These are phyloP conservation scores for Lasiosphaeris hirsuta DNA, from an alignment of 495 filamentous ascomycete species.

Conservation along the genomic window DNA sequence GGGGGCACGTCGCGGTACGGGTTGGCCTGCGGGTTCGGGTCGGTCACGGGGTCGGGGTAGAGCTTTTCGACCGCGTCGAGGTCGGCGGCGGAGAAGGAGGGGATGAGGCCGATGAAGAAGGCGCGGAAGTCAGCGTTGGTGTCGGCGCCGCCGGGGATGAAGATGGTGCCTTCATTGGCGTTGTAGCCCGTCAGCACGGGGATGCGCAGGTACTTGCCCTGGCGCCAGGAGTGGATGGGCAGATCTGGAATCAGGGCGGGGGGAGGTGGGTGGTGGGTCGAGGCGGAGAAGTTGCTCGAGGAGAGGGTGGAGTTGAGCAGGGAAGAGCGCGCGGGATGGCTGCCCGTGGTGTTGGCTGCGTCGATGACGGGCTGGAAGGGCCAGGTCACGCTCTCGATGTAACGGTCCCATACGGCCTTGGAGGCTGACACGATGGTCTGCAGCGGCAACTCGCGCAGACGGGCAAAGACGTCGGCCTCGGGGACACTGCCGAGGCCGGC, in stretches of 20 bases:
- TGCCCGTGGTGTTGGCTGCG: slow-evolving; percentile 28
- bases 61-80: slow-evolving; percentile 48
- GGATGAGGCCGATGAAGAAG: slow-evolving; percentile 57
- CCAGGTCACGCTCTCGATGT: slow-evolving; percentile 56
- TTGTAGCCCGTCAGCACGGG: slow-evolving; percentile 65
- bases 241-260: slow-evolving; percentile 52
- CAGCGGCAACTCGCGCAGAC: slow-evolving; percentile 49
- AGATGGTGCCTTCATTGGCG: slow-evolving; percentile 61
- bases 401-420: slow-evolving; percentile 49
- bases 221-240: slow-evolving; percentile 54
- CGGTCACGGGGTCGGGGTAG: slow-evolving; percentile 54
- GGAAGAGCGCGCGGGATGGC: background rate
- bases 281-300: background rate
- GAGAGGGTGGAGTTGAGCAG: slow-evolving; percentile 20
- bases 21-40: slow-evolving; percentile 6
- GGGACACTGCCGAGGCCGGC: slow-evolving; percentile 39
- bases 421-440: slow-evolving; percentile 47
- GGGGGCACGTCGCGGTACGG: slow-evolving; percentile 31
- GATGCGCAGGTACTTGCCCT: slow-evolving; percentile 51
- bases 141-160: slow-evolving; percentile 48
- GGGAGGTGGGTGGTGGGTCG: background rate
- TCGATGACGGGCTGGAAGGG: slow-evolving; percentile 69
- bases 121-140: slow-evolving; percentile 46
- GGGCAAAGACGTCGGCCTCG: slow-evolving; percentile 46
- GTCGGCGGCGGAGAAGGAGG: slow-evolving; percentile 44